Conservation (phyloP, 352 stramenopile species). For the Globisporangium spiculum region DNA sequence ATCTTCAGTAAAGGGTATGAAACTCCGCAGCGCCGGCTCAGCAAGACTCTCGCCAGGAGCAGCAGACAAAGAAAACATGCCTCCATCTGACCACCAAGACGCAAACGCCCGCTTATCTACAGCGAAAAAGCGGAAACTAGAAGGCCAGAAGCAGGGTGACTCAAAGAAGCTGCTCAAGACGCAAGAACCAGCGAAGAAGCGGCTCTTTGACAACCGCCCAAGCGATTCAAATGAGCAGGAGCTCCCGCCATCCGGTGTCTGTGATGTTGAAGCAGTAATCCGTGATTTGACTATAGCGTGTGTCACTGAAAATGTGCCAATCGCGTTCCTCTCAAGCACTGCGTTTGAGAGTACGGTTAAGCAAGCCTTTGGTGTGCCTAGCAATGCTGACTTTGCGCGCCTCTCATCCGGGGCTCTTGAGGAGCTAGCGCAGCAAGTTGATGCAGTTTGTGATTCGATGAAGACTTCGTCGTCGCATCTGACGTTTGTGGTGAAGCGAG, state of each 20-base stretch:
- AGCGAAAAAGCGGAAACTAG: slow-evolving; percentile 8
- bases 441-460: slow-evolving; percentile 4
- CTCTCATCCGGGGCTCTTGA: not conserved
- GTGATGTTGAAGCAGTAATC: not conserved
- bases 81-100: not conserved
- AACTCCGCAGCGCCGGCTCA: not conserved
- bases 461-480: not conserved
- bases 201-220: slow-evolving; percentile 2
- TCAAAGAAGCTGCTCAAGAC: not conserved
- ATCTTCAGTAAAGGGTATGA: not conserved
- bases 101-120: not conserved
- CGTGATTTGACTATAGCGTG: slow-evolving; percentile 11
- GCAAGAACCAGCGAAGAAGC: slow-evolving; percentile 11
- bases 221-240: not conserved
- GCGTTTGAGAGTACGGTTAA: slow-evolving; percentile 5
- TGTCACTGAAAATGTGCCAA: slow-evolving; percentile 14
- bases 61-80: slow-evolving; percentile 15
- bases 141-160: not conserved
- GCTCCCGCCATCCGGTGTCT: not conserved
- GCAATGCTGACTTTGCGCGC: not conserved
- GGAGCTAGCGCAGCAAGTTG: not conserved
- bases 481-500: slow-evolving; percentile 14
- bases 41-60: not conserved
- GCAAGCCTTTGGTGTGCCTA: not conserved
- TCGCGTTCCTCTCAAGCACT: slow-evolving; percentile 14